A percentile compares a stretch with the other conserved stretches of the same genome.
These are phyloP conservation scores for Colletotrichum sp. DNA, from an alignment of 2,329 filamentous ascomycete genomes.

Conservation along the genomic window DNA sequence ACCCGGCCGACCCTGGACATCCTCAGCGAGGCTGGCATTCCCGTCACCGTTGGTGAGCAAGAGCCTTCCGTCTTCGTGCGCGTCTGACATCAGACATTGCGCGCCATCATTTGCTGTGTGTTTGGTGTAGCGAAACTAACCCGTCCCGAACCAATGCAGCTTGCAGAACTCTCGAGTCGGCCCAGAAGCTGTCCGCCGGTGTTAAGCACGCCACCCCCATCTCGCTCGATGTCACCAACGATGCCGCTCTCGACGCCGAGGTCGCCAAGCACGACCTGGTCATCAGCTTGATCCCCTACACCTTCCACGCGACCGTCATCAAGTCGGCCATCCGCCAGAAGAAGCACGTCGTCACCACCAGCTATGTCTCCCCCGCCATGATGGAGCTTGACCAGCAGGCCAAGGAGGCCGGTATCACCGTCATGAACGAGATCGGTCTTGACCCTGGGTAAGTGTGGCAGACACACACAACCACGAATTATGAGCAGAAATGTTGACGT, in stretches of 20 bases:
- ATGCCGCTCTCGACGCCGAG: constrained; percentile 77
- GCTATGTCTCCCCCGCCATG: constrained; percentile 93
- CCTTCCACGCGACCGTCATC: constrained; percentile 86
- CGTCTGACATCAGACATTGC: not conserved
- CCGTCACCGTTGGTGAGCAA: constrained; percentile 67
- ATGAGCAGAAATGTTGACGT: not conserved
- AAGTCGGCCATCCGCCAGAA: constrained; percentile 91
- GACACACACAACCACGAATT: not conserved
- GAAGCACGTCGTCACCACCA: constrained; percentile 96
- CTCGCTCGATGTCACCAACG: constrained; percentile 83
- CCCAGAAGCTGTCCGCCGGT: constrained; percentile 75
- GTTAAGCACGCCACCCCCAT: constrained; percentile 77
- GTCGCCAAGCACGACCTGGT: constrained; percentile 81
- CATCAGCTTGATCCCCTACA: constrained; percentile 89
- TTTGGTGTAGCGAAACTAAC: not conserved
- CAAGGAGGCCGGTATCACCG: constrained; percentile 92
- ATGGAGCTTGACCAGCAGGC: constrained; percentile 80
- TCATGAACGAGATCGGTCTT: constrained; percentile 95
- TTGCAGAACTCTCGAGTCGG: constrained; percentile 80
- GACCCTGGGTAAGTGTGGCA: constrained; percentile 27
- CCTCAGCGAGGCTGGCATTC: constrained; percentile 63
- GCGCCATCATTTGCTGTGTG: not conserved
- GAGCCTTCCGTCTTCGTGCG: not conserved
- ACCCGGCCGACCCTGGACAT: constrained; percentile 70
- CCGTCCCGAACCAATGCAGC: constrained; percentile 53